Conservation (phyloP, 2,329 filamentous ascomycete species). For the Colletotrichum viniferum region DNA sequence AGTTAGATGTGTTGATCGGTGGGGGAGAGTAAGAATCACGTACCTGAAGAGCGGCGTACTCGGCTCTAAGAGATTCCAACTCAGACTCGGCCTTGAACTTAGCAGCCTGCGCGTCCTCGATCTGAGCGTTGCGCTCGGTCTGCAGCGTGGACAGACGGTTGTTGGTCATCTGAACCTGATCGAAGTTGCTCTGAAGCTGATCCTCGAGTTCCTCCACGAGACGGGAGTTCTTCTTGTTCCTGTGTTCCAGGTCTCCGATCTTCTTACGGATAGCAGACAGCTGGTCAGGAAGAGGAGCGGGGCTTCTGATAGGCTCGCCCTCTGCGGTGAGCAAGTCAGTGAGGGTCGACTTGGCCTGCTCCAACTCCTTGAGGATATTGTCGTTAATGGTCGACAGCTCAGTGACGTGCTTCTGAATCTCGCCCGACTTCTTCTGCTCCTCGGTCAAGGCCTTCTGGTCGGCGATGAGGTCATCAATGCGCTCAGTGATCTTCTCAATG, state of each 20-base stretch:
- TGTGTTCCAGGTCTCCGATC: conserved; percentile 63
- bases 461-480: conserved; percentile 60
- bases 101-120: conserved; percentile 78
- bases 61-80: conserved; percentile 69
- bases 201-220: conserved; percentile 96
- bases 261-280: conserved; percentile 68
- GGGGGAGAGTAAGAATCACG: conserved; percentile 27
- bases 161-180: conserved; percentile 84
- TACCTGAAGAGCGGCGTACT: conserved; percentile 81
- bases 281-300: conserved; percentile 57
- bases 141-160: conserved; percentile 86
- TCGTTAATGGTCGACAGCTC: conserved; percentile 65
- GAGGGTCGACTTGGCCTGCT: conserved; percentile 61
- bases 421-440: conserved; percentile 62
- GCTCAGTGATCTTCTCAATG: conserved; percentile 69
- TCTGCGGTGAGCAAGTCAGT: conserved; percentile 58
- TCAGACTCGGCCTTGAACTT: conserved; percentile 69
- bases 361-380: conserved; percentile 65
- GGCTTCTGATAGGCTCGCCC: conserved; percentile 45
- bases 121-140: conserved; percentile 72
- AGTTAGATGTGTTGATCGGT: conserved; percentile 27
- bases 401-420: conserved; percentile 59
- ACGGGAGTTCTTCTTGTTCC: conserved; percentile 89
- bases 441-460: conserved; percentile 63
- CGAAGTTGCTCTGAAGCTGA: conserved; percentile 92